Percentiles rank a stretch among this genome's conserved stretches.
Conservation (phyloP, 106 monocot genomes). For the Dioscorea dumetorum region DNA sequence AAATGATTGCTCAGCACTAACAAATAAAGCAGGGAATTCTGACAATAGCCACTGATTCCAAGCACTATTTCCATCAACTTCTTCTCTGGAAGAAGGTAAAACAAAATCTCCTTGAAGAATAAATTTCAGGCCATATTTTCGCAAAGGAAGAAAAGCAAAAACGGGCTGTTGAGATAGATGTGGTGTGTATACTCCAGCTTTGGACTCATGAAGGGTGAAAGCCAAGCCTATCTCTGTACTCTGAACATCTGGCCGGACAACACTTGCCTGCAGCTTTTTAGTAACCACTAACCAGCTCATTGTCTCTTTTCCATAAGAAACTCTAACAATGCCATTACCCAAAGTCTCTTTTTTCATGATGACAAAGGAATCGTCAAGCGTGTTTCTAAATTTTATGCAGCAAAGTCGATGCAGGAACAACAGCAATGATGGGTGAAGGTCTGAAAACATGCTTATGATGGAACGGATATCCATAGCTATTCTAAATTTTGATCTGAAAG, state of each 20-base stretch:
- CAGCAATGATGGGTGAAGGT: slow-evolving; percentile 93
- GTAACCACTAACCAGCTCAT: slow-evolving; percentile 90
- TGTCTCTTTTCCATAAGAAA: slow-evolving; percentile 73
- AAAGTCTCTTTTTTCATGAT: slow-evolving; percentile 63
- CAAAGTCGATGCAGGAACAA: slow-evolving; percentile 75
- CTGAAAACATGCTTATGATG: slow-evolving; percentile 77
- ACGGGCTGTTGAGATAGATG: slow-evolving; percentile 74
- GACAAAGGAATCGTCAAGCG: slow-evolving; percentile 46
- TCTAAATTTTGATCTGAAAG: slow-evolving; percentile 60
- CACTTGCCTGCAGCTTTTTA: slow-evolving; percentile 39
- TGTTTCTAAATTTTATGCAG: slow-evolving; percentile 84
- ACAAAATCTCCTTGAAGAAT: slow-evolving; percentile 99
- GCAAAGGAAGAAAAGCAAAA: slow-evolving; percentile 95
- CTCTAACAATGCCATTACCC: slow-evolving; percentile 73
- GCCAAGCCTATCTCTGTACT: slow-evolving; percentile 88
- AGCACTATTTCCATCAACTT: slow-evolving; percentile 91
- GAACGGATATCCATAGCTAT: slow-evolving; percentile 36
- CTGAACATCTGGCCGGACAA: slow-evolving; percentile 61
- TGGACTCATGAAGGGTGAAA: slow-evolving; percentile 71
- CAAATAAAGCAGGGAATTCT: slow-evolving; percentile 78
- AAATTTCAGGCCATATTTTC: slow-evolving; percentile 93
- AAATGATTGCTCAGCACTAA: slow-evolving; percentile 63
- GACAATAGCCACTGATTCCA: slow-evolving; percentile 99
- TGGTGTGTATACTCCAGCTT: slow-evolving; percentile 56
- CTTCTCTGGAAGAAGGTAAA: slow-evolving; percentile 97